Percentiles rank a stretch among this genome's conserved stretches.
Evolutionary conservation across 257 asterid genomes (phyloP).

Genomic region (Ophiorrhiza pumila): DNA sequence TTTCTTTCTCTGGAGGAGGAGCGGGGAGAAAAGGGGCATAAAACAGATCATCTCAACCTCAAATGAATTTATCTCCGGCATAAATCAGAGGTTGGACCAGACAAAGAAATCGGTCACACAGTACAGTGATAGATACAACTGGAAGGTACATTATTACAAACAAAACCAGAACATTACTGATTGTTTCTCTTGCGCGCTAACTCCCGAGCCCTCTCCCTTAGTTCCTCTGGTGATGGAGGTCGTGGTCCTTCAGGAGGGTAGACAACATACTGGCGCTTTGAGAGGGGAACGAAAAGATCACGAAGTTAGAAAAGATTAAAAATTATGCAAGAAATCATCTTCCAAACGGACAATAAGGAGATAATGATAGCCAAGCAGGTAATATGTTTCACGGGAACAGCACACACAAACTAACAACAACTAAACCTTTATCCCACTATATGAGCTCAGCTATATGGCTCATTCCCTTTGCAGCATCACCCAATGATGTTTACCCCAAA

Average conservation of each 20-base stretch:
- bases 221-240: slow-evolving; percentile 86
- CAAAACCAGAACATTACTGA: slow-evolving; percentile 11
- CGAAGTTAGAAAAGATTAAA: slow-evolving; percentile 7
- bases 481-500: neutral
- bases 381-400: neutral
- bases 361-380: neutral
- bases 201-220: slow-evolving; percentile 83
- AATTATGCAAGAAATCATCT: neutral
- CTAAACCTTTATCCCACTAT: no score
- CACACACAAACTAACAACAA: no score
- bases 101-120: neutral
- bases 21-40: neutral
- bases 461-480: neutral
- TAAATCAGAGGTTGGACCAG: neutral
- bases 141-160: slow-evolving; percentile 18
- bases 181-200: slow-evolving; percentile 60
- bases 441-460: no score
- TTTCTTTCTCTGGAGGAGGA: neutral
- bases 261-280: slow-evolving; percentile 81
- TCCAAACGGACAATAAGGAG: neutral
- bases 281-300: neutral
- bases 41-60: slow-evolving; percentile 1
- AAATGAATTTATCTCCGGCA: neutral
- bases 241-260: slow-evolving; percentile 78
- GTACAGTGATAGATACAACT: slow-evolving; percentile 14